phyloP scores from a whole-genome alignment of 805 yeast species.

The Ogataea methylovora region DNA sequence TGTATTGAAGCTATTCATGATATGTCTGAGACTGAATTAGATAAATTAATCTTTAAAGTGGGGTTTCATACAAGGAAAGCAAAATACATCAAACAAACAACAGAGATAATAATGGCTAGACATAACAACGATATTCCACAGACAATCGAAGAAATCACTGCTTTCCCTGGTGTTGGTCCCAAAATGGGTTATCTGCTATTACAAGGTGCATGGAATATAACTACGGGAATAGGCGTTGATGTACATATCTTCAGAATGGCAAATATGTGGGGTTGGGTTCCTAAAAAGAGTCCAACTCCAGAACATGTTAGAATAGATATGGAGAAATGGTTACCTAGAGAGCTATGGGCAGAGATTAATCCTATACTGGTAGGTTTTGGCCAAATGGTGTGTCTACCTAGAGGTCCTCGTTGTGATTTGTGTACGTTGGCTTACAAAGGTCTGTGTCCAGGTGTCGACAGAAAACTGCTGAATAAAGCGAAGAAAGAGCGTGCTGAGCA shows the following conservation, averaged over 20 bases:
- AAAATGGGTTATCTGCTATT: conserved; percentile 84
- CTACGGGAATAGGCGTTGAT: conserved; percentile 87
- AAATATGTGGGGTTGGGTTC: conserved; percentile 76
- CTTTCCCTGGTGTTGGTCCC: conserved; percentile 91
- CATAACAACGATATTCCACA: conserved; percentile 68
- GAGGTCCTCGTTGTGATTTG: conserved; percentile 61
- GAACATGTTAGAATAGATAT: conserved; percentile 65
- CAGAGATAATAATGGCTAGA: conserved; percentile 40
- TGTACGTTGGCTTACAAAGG: conserved; percentile 49
- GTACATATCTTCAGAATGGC: conserved; percentile 81
- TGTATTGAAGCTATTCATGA: conserved; percentile 46
- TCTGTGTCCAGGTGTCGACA: conserved; percentile 53
- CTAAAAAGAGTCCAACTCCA: conserved; percentile 47
- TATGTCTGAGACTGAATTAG: conserved; percentile 50
- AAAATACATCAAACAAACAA: conserved; percentile 53
- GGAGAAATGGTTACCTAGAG: conserved; percentile 67
- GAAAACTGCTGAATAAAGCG: conserved; percentile 1
- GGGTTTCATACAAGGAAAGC: conserved; percentile 88
- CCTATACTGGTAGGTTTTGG: conserved; percentile 91
- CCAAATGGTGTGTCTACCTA: conserved; percentile 75
- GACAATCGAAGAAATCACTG: conserved; percentile 53
- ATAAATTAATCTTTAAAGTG: conserved; percentile 62
- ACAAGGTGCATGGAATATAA: conserved; percentile 76
- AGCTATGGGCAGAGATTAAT: conserved; percentile 78
- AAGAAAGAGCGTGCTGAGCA: not conserved